Percentiles rank a stretch among this genome's conserved stretches.
Evolutionary conservation across 106 monocot species (phyloP).

Genomic region (Xerophyta viscosa): DNA sequence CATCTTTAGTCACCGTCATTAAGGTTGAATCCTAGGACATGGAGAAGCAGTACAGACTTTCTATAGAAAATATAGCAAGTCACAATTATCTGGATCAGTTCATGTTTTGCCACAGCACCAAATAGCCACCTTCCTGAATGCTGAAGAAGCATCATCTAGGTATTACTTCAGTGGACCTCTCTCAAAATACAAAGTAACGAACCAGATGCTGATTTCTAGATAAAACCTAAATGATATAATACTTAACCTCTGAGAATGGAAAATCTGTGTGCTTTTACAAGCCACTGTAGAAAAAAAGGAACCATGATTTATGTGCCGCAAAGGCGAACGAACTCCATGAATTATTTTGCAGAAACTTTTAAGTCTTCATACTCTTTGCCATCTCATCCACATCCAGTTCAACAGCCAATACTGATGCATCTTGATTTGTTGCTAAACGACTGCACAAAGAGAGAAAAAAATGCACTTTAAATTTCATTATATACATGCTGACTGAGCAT

Average conservation of each 20-base stretch:
- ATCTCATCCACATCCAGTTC: conserved; percentile 95
- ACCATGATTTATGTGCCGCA: background rate
- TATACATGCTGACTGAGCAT: background rate
- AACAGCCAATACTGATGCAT: conserved; percentile 63
- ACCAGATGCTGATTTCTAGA: background rate
- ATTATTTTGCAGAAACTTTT: background rate
- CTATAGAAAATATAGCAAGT: too few species aligned
- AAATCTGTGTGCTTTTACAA: background rate
- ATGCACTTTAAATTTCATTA: background rate
- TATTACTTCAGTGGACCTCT: background rate
- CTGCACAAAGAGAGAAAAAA: conserved; percentile 20
- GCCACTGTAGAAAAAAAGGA: background rate
- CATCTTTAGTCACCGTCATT: too few species aligned
- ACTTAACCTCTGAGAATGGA: background rate
- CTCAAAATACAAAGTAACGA: background rate
- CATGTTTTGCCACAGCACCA: too few species aligned
- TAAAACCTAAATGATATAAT: conserved; percentile 4
- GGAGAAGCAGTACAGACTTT: too few species aligned
- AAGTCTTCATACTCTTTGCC: conserved; percentile 56
- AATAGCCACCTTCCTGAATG: background rate
- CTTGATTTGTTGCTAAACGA: conserved; percentile 39
- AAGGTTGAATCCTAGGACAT: too few species aligned
- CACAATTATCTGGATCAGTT: too few species aligned
- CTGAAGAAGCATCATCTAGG: background rate
- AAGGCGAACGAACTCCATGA: background rate